A percentile compares a stretch with the other conserved stretches of the same genome.
These are phyloP conservation scores for Aspergillus alliaceus DNA, from an alignment of 2,329 filamentous ascomycete species.

Conservation along the genomic window DNA sequence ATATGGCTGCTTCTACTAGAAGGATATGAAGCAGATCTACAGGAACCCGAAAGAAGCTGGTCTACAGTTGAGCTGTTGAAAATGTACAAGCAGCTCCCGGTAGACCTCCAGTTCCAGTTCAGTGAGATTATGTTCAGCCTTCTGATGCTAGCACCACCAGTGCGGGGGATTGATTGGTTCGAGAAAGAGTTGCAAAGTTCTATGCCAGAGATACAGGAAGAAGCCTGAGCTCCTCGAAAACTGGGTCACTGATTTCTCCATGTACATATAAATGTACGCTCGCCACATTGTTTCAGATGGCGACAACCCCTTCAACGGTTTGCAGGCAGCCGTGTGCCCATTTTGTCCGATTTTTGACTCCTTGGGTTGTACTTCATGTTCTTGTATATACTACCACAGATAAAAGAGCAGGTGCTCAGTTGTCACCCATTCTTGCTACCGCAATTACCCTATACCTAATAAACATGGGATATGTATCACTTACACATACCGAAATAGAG, in stretches of 20 bases:
- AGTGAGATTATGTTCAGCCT: conserved; percentile 40
- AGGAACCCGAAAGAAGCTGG: conserved; percentile 38
- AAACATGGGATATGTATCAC: not conserved
- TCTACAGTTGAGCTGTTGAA: conserved; percentile 37
- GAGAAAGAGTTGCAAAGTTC: conserved; percentile 30
- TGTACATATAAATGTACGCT: not conserved
- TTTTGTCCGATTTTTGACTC: not conserved
- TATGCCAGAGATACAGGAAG: conserved; percentile 1
- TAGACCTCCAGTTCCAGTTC: conserved; percentile 40
- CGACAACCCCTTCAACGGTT: not conserved
- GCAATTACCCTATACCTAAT: not conserved
- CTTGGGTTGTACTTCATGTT: not conserved
- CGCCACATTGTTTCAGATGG: not conserved
- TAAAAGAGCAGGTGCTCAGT: not conserved
- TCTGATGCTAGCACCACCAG: conserved; percentile 32
- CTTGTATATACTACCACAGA: conserved; percentile 1
- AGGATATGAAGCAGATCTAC: conserved; percentile 34
- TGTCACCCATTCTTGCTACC: not conserved
- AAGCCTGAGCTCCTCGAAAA: not conserved
- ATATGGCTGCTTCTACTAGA: conserved; percentile 43
- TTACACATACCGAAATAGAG: not conserved
- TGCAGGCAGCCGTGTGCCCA: conserved; percentile 3
- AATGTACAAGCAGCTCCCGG: conserved; percentile 35
- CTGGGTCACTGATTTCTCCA: not conserved
- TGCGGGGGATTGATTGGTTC: conserved; percentile 34